Evolutionary conservation across 2,329 filamentous ascomycete species (phyloP).

Genomic region (Blastomyces silverae): DNA sequence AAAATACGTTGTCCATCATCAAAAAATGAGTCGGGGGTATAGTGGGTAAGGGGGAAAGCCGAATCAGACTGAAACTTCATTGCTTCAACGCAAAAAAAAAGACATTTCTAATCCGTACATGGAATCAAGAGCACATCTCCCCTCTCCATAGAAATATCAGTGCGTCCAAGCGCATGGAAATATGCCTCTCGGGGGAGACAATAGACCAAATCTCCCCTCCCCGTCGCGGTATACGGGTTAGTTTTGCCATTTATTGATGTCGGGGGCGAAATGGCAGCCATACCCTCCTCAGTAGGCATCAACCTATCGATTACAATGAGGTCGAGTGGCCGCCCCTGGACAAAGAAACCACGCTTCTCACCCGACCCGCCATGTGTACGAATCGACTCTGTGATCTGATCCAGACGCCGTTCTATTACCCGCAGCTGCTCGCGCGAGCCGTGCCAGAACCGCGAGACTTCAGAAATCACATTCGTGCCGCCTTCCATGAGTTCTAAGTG

Average conservation of each 20-base stretch:
- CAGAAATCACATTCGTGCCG: constrained; percentile 50
- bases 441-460: constrained; percentile 55
- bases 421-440: constrained; percentile 49
- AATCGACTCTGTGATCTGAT: constrained; percentile 38
- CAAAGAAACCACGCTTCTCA: constrained; percentile 35
- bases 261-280: constrained; percentile 30
- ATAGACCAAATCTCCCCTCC: constrained; percentile 42
- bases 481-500: constrained; percentile 51
- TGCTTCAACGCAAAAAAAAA: not conserved
- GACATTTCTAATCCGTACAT: not conserved
- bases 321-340: constrained; percentile 36
- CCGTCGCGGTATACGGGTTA: constrained; percentile 14
- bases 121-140: constrained; percentile 28
- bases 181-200: constrained; percentile 28
- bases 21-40: not conserved
- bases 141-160: constrained; percentile 21
- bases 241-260: constrained; percentile 20
- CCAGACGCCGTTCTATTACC: constrained; percentile 44
- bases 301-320: constrained; percentile 6
- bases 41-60: not conserved
- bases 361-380: constrained; percentile 29
- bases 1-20: not conserved
- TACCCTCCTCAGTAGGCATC: constrained; percentile 7
- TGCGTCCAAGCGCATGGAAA: constrained; percentile 30
- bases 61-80: not conserved